Conservation (phyloP, 306 rosid species). For the Pterocarpus santalinus region DNA sequence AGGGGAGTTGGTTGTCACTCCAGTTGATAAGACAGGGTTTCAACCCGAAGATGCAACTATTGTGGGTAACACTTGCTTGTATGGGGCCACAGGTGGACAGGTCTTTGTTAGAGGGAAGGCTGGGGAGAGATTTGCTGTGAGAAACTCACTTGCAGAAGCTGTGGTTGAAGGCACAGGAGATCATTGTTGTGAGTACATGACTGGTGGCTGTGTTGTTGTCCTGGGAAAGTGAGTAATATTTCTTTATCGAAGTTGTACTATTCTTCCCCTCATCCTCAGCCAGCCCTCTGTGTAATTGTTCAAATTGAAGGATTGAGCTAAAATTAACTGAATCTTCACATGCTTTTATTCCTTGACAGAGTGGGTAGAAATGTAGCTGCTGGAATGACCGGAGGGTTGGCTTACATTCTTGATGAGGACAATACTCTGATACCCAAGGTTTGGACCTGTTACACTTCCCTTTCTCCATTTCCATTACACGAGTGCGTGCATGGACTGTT, state of each 20-base stretch:
- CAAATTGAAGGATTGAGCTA: constrained; percentile 35
- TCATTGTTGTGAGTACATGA: constrained; percentile 98
- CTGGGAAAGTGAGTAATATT: constrained; percentile 90
- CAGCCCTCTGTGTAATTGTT: background rate
- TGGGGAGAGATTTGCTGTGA: constrained; percentile 96
- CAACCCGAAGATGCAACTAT: constrained; percentile 93
- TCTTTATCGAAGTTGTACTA: constrained; percentile 35
- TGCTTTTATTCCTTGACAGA: constrained; percentile 62
- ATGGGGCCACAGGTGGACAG: constrained; percentile 99
- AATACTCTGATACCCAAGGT: constrained; percentile 90
- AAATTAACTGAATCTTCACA: constrained; percentile 39
- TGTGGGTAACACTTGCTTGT: constrained; percentile 97
- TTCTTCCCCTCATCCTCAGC: constrained; percentile 3
- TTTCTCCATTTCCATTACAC: constrained; percentile 4
- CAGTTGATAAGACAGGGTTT: constrained; percentile 85
- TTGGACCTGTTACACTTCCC: constrained; percentile 37
- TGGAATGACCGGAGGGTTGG: constrained; percentile 99
- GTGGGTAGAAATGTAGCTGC: constrained; percentile 99
- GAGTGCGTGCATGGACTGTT: constrained; percentile 12
- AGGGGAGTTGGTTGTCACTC: constrained; percentile 92
- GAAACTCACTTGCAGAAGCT: constrained; percentile 98
- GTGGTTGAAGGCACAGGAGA: constrained; percentile 99
- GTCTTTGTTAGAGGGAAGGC: constrained; percentile 94
- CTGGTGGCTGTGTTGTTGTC: constrained; percentile 94
- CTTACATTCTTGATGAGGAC: constrained; percentile 95